phyloP scores from a whole-genome alignment of 106 monocot genomes.

The Narthecium ossifragum region DNA sequence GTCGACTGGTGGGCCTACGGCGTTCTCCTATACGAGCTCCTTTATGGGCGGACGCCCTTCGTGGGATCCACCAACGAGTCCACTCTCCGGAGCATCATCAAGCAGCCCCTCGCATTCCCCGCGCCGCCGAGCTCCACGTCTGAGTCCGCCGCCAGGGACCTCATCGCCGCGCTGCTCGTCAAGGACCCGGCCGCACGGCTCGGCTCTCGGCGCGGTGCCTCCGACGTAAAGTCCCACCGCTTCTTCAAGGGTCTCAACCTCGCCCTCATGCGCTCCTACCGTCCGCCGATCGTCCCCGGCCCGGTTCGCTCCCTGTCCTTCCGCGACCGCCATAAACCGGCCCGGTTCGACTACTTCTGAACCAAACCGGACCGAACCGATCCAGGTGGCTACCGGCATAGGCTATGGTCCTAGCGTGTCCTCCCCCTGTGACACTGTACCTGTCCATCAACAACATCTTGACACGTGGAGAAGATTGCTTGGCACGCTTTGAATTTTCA shows the following conservation, averaged over 20 bases:
- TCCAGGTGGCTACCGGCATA: too few species aligned
- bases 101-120: slow-evolving; percentile 42
- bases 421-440: too few species aligned
- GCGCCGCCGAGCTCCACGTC: neutral
- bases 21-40: slow-evolving; percentile 74
- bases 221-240: slow-evolving; percentile 66
- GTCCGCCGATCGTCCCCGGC: slow-evolving; percentile 49
- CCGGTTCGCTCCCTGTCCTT: slow-evolving; percentile 1
- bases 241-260: slow-evolving; percentile 82
- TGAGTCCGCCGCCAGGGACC: slow-evolving; percentile 26
- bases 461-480: neutral
- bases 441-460: too few species aligned
- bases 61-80: slow-evolving; percentile 44
- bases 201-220: slow-evolving; percentile 49
- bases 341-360: slow-evolving; percentile 40
- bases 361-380: neutral
- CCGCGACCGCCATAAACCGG: slow-evolving; percentile 4
- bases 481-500: neutral
- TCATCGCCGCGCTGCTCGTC: slow-evolving; percentile 42
- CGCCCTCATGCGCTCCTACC: slow-evolving; percentile 51
- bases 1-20: slow-evolving; percentile 99
- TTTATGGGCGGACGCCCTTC: slow-evolving; percentile 74
- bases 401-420: too few species aligned
- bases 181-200: slow-evolving; percentile 50
- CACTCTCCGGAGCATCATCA: slow-evolving; percentile 69